These are phyloP conservation scores for Suhomyces prunicola DNA, from an alignment of 805 yeast species.

Conservation along the genomic window DNA sequence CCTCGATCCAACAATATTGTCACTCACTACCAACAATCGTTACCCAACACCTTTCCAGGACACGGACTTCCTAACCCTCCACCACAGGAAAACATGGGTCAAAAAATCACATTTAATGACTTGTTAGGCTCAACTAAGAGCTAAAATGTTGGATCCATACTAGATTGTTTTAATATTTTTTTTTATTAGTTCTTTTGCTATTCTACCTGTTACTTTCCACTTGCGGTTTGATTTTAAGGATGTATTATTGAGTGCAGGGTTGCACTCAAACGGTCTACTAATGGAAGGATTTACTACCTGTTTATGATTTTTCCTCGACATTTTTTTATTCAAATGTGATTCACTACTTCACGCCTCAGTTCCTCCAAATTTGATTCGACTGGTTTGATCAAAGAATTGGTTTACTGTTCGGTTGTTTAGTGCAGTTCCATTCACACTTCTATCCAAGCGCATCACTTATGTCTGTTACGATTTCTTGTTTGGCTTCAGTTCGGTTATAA, in stretches of 20 bases:
- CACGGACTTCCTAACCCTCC: constrained; percentile 2
- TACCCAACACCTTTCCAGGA: constrained; percentile 5
- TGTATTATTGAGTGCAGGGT: constrained; percentile 2
- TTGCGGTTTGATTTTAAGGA: constrained; percentile 1
- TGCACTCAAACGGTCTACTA: neutral
- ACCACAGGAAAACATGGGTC: constrained; percentile 19
- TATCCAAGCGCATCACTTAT: neutral
- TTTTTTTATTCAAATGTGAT: neutral
- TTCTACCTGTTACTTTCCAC: neutral
- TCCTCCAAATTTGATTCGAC: constrained; percentile 4
- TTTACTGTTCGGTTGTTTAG: neutral
- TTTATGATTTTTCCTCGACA: neutral
- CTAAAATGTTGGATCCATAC: neutral
- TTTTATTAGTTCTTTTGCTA: neutral
- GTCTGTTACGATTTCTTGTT: neutral
- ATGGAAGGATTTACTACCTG: neutral
- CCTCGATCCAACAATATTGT: constrained; percentile 5
- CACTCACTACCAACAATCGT: constrained; percentile 9
- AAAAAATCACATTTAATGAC: constrained; percentile 40
- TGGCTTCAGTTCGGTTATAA: neutral
- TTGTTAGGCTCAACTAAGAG: constrained; percentile 30
- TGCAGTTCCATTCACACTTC: neutral
- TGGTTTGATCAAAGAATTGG: constrained; percentile 5
- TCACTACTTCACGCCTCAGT: neutral
- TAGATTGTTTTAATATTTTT: neutral